phyloP scores from a whole-genome alignment of 257 asterid genomes.

The Henckelia pumila region DNA sequence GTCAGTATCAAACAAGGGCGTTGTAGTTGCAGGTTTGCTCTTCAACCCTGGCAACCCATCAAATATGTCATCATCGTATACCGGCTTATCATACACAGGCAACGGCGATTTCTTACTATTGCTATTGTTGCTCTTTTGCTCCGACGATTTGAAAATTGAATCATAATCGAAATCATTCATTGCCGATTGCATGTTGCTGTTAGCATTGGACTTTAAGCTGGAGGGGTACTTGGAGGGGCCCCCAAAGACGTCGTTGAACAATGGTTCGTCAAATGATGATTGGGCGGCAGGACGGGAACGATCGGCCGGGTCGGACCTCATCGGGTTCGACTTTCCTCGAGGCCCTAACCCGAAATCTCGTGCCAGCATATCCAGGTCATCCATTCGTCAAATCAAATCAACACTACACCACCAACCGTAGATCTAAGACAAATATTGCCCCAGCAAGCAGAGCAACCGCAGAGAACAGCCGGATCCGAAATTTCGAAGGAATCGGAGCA shows the following conservation, averaged over 20 bases:
- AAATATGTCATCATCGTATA: slow-evolving; percentile 90
- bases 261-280: slow-evolving; percentile 47
- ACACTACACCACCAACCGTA: slow-evolving; percentile 28
- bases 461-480: slow-evolving; percentile 40
- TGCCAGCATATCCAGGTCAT: slow-evolving; percentile 78
- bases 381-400: slow-evolving; percentile 50
- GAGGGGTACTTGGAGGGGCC: slow-evolving; percentile 64
- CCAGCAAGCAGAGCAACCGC: slow-evolving; percentile 27
- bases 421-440: slow-evolving; percentile 41
- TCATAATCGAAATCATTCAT: slow-evolving; percentile 66
- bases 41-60: slow-evolving; percentile 90
- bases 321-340: slow-evolving; percentile 85
- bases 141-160: slow-evolving; percentile 45
- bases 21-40: slow-evolving; percentile 52
- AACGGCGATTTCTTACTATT: slow-evolving; percentile 36
- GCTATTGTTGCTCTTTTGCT: slow-evolving; percentile 30
- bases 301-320: slow-evolving; percentile 75
- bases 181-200: slow-evolving; percentile 30
- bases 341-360: slow-evolving; percentile 68
- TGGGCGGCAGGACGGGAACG: slow-evolving; percentile 37
- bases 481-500: slow-evolving; percentile 20
- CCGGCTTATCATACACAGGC: slow-evolving; percentile 95
- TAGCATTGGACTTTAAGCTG: slow-evolving; percentile 34
- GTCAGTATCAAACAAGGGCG: slow-evolving; percentile 57
- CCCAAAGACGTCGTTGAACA: slow-evolving; percentile 69